Evolutionary conservation across 345 rosid species (phyloP).

Genomic region (Eucalyptus pauciflora): DNA sequence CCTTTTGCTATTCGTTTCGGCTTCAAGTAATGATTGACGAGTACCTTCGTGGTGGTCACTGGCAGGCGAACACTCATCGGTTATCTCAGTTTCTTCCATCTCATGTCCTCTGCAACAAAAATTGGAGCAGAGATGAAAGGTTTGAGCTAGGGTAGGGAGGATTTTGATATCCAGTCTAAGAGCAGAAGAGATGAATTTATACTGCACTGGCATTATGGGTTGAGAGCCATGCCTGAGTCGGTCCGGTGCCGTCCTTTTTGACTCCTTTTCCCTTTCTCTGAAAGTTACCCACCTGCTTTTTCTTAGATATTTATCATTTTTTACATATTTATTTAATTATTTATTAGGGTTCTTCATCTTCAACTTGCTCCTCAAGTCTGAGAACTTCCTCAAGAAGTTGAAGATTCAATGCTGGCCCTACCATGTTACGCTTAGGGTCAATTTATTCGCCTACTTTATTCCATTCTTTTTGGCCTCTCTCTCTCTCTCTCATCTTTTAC

Average conservation of each 20-base stretch:
- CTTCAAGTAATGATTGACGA: neutral
- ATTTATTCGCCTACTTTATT: neutral
- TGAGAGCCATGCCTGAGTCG: neutral
- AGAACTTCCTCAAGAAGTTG: neutral
- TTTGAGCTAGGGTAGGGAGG: neutral
- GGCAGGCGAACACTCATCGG: neutral
- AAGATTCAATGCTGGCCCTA: neutral
- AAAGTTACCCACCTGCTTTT: neutral
- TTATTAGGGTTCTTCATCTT: neutral
- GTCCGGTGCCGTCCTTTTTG: neutral
- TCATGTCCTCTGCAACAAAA: neutral
- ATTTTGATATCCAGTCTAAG: neutral
- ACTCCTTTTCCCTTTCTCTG: neutral
- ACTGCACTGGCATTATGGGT: neutral
- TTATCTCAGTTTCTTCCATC: neutral
- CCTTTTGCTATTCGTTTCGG: accelerated
- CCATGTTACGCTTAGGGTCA: neutral
- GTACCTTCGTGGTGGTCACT: neutral
- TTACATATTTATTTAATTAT: neutral
- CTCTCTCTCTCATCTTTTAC: neutral
- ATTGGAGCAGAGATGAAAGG: neutral
- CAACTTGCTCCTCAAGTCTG: neutral
- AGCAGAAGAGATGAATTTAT: neutral
- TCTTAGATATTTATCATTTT: neutral
- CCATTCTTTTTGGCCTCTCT: neutral